These are phyloP conservation scores for Cystobasidiopsis lactophilus DNA, from an alignment of 768 basidiomycete species.

Conservation along the genomic window DNA sequence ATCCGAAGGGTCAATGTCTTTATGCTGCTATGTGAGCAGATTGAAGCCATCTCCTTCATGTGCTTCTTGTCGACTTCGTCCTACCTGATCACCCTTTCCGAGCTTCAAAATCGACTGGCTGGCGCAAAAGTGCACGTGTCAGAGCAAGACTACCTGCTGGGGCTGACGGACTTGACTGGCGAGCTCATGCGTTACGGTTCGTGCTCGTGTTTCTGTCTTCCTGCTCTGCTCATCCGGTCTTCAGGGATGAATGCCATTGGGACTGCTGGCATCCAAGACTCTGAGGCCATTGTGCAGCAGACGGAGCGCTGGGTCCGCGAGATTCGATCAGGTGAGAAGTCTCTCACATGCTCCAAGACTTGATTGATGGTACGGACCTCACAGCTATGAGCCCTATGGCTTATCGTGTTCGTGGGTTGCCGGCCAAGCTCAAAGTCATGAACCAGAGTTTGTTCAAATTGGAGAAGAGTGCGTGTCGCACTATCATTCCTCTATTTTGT, in stretches of 20 bases:
- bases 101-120: background rate
- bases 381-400: conserved; percentile 29
- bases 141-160: conserved; percentile 63
- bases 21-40: conserved; percentile 20
- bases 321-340: conserved; percentile 28
- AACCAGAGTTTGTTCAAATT: background rate
- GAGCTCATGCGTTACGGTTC: conserved; percentile 86
- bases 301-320: conserved; percentile 28
- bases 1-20: too few relatives aligned
- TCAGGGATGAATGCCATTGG: conserved; percentile 48
- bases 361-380: conserved; percentile 52
- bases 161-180: conserved; percentile 80
- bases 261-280: background rate
- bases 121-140: conserved; percentile 7
- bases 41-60: conserved; percentile 74
- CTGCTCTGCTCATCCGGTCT: too few relatives aligned
- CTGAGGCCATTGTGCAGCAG: background rate
- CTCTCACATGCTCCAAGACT: conserved; percentile 41
- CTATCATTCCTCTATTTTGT: too few relatives aligned
- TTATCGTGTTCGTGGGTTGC: background rate
- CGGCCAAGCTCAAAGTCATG: background rate
- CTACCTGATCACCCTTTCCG: conserved; percentile 34
- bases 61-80: conserved; percentile 42
- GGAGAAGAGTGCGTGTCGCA: too few relatives aligned
- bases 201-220: too few relatives aligned